Base-by-base conservation (phyloP, 805 yeast genomes). In the Candida insectorum region DNA sequence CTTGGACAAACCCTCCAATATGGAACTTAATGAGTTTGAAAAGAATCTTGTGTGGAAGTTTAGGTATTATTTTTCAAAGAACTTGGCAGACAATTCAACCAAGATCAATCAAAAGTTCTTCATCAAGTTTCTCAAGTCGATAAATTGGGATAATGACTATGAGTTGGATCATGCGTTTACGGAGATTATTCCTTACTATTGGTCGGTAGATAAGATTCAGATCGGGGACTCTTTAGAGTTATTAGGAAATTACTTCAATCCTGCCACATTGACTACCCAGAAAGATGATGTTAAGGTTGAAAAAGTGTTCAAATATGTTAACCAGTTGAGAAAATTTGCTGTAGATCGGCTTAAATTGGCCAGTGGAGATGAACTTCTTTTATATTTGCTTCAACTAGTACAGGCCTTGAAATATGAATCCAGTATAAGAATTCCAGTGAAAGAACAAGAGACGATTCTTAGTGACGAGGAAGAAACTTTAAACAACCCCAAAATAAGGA, bases 41-140 rank as follows among this genome's bases (percentile, higher is more conserved):
- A 86, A 84, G 62, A 86, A 87, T 43, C 59, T 87, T 49, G 71
- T 91, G 7, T 91, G 97, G 97, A 85, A 84, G 56, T 91, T 83
- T 58, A 63, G 97, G 34, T 93, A 85, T 59, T 89, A 80, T 56
- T 65, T 64, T 41, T 58, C 68, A 34, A 63, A 56, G 38, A 62
- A 60, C 39, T 38, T 24, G 38, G 35, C 19, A 10, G 21, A 39
- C 45, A 7, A 36, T 47, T 4, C 28, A n/a, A 24, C 44, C 20
- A 75, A 71, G 36, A 81, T 82, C 2, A 51, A 65, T 12, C 58
- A 55, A 32, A 62, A 60, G 26, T 65, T 61, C 33, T 63, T 85
- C 36, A 81, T 89, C 17, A 91, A 91, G 56, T 81, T 93, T 40
- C 71, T 91, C 43, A 87, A 88, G 54, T 80, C 94, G 27, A 84